phyloP scores from a whole-genome alignment of 2,329 filamentous ascomycete genomes.

The Niveomyces coronatus region DNA sequence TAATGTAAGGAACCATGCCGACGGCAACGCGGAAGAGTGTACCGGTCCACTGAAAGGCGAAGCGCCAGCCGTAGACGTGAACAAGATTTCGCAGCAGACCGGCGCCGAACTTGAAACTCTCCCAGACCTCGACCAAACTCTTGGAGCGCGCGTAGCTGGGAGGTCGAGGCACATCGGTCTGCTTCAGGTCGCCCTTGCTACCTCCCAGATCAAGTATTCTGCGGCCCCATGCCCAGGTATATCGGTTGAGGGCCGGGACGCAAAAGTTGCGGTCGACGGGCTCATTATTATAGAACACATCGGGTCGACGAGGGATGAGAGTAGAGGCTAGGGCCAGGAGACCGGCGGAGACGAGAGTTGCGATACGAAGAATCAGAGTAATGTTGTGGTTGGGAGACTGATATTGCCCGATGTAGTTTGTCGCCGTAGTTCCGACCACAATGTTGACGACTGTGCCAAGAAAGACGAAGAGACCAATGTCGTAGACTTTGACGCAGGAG shows the following conservation, averaged over 20 bases:
- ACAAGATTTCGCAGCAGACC: conserved; percentile 52
- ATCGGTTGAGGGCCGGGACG: conserved; percentile 47
- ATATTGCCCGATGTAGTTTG: conserved; percentile 24
- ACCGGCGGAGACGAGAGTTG: conserved; percentile 35
- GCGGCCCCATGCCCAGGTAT: conserved; percentile 56
- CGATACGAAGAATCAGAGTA: conserved; percentile 33
- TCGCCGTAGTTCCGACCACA: conserved; percentile 34
- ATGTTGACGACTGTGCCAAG: conserved; percentile 36
- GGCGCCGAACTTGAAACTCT: conserved; percentile 31
- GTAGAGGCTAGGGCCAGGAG: conserved; percentile 38
- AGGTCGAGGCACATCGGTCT: conserved; percentile 52
- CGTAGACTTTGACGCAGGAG: conserved; percentile 40
- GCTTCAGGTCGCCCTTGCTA: conserved; percentile 49
- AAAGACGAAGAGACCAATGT: conserved; percentile 41
- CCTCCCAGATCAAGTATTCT: conserved; percentile 43
- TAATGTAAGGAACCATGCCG: conserved; percentile 61
- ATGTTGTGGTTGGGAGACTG: conserved; percentile 26
- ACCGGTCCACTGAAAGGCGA: conserved; percentile 49
- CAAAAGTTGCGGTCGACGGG: conserved; percentile 55
- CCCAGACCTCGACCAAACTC: conserved; percentile 41
- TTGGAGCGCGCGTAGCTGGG: conserved; percentile 42
- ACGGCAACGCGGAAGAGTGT: conserved; percentile 44
- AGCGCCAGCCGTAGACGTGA: conserved; percentile 42
- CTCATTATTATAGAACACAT: conserved; percentile 49
- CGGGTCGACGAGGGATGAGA: conserved; percentile 54